Evolutionary conservation across 768 basidiomycete genomes (phyloP).

Genomic region (Mycena latifolia): DNA sequence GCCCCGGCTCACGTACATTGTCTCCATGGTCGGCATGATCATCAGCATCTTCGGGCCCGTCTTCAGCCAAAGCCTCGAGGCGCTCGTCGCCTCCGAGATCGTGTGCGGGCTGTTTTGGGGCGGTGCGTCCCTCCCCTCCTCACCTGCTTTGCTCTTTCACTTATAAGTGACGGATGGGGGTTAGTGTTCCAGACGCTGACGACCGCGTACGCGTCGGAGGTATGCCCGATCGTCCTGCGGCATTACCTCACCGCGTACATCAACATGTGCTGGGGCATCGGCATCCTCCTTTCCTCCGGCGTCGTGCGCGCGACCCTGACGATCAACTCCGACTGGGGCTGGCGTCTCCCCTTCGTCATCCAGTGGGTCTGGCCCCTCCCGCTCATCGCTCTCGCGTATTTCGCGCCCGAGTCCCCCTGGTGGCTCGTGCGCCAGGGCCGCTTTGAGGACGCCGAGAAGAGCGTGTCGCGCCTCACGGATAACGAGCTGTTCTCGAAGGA

Average conservation of each 20-base stretch:
- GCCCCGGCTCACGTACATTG: conserved; percentile 35
- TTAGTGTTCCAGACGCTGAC: conserved; percentile 41
- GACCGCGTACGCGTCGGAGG: conserved; percentile 41
- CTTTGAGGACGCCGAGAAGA: conserved; percentile 35
- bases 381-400: conserved; percentile 34
- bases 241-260: conserved; percentile 40
- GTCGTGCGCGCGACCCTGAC: conserved; percentile 37
- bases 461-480: conserved; percentile 36
- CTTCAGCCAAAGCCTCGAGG: conserved; percentile 26
- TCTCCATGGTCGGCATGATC: conserved; percentile 37
- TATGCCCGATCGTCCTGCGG: conserved; percentile 39
- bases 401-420: conserved; percentile 38
- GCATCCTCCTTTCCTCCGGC: conserved; percentile 34
- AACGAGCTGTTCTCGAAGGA: conserved; percentile 31
- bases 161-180: too few relatives aligned
- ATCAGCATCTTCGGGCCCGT: conserved; percentile 31
- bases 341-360: conserved; percentile 40
- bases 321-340: conserved; percentile 40
- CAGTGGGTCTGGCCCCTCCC: conserved; percentile 42
- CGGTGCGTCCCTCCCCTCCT: conserved; percentile 23
- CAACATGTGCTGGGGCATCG: conserved; percentile 42
- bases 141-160: too few relatives aligned
- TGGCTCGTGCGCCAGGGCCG: conserved; percentile 40
- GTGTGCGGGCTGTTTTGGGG: conserved; percentile 39
- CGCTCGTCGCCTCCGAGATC: conserved; percentile 30